phyloP scores from a whole-genome alignment of 345 rosid genomes.

The Populus tremula region DNA sequence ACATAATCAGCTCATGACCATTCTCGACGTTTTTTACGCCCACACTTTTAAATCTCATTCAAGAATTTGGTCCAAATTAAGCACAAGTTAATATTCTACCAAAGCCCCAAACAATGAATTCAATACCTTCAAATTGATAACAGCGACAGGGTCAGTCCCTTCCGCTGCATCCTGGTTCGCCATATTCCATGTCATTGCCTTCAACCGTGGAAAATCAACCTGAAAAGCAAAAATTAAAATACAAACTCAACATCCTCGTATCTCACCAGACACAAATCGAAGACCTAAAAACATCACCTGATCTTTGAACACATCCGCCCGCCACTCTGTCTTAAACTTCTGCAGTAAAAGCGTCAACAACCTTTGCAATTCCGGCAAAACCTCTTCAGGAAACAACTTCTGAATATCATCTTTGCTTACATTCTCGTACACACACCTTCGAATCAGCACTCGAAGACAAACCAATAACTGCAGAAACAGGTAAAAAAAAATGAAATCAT shows the following conservation, averaged over 20 bases:
- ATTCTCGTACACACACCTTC: slow-evolving; percentile 49
- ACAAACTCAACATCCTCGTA: not conserved
- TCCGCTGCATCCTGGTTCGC: slow-evolving; percentile 30
- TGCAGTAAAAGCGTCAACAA: slow-evolving; percentile 54
- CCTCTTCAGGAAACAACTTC: slow-evolving; percentile 53
- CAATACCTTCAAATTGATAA: slow-evolving; percentile 50
- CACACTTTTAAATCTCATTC: not conserved
- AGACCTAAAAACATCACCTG: slow-evolving; percentile 28
- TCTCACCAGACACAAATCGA: slow-evolving; percentile 2
- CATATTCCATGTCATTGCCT: slow-evolving; percentile 61
- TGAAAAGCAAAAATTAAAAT: slow-evolving; percentile 8
- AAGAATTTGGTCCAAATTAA: not conserved
- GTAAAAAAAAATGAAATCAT: not conserved
- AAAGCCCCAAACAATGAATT: not conserved
- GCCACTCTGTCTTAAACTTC: slow-evolving; percentile 64
- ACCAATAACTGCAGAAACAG: slow-evolving; percentile 45
- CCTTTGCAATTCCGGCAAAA: slow-evolving; percentile 56
- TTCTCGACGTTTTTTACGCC: not conserved
- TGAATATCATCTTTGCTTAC: slow-evolving; percentile 51
- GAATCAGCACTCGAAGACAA: slow-evolving; percentile 60
- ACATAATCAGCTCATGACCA: not conserved
- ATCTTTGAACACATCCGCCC: slow-evolving; percentile 44
- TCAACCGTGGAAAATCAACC: slow-evolving; percentile 48
- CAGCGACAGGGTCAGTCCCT: slow-evolving; percentile 39
- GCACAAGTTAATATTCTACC: no score